Conservation (phyloP, 2,329 filamentous ascomycete species). For the Nemania sp. region DNA sequence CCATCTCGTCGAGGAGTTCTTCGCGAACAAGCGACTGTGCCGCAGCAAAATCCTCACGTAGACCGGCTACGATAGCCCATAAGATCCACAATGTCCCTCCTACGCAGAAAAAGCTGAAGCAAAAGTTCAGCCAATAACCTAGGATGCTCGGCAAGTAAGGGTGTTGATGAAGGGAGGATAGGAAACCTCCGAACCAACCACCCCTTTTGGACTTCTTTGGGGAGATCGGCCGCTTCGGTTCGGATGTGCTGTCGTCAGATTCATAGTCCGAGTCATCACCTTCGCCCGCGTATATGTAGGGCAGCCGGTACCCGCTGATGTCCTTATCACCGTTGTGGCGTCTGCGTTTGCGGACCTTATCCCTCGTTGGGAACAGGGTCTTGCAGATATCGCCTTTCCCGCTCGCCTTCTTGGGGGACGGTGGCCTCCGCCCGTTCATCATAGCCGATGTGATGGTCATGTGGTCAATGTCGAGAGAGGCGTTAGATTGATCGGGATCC, state of each 20-base stretch:
- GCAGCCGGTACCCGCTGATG: constrained; percentile 60
- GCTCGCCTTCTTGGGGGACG: constrained; percentile 57
- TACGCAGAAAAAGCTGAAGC: constrained; percentile 68
- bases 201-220: constrained; percentile 49
- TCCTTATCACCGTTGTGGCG: constrained; percentile 64
- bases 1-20: constrained; percentile 78
- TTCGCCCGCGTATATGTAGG: constrained; percentile 57
- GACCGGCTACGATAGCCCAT: constrained; percentile 75
- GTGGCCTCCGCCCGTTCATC: constrained; percentile 58
- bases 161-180: constrained; percentile 67
- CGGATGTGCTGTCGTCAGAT: constrained; percentile 59
- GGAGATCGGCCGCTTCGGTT: constrained; percentile 43
- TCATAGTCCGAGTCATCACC: constrained; percentile 63
- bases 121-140: constrained; percentile 69
- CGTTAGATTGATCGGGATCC: constrained; percentile 62
- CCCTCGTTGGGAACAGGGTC: constrained; percentile 53
- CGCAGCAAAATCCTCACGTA: constrained; percentile 79
- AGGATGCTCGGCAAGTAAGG: constrained; percentile 70
- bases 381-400: constrained; percentile 74
- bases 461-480: constrained; percentile 52
- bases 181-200: constrained; percentile 58
- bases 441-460: constrained; percentile 64
- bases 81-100: constrained; percentile 68
- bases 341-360: constrained; percentile 67
- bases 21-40: constrained; percentile 76